A percentile compares a stretch with the other conserved stretches of the same genome.
These are phyloP conservation scores for Chlamydomonas reinhardtii DNA, from an alignment of 163 green algal species.

Conservation along the genomic window DNA sequence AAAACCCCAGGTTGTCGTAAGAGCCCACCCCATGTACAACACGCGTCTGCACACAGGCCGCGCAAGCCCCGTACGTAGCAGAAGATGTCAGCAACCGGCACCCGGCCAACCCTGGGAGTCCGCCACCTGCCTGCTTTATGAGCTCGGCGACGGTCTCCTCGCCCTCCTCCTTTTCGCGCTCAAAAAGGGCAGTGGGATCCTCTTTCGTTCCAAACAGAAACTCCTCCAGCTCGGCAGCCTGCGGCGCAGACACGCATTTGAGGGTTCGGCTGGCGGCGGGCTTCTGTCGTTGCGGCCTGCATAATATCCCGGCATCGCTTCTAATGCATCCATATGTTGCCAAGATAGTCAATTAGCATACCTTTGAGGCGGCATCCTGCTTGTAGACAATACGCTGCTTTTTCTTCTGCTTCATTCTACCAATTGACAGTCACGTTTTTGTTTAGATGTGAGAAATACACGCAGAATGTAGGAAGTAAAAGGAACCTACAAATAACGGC, in stretches of 20 bases:
- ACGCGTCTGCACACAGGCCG: too few relatives aligned
- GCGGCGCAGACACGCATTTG: conserved; percentile 9
- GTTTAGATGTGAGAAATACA: too few relatives aligned
- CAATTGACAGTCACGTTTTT: too few relatives aligned
- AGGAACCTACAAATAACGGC: too few relatives aligned
- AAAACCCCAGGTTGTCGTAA: too few relatives aligned
- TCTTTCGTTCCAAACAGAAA: conserved; percentile 45
- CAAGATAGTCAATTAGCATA: not conserved
- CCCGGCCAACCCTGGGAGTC: not conserved
- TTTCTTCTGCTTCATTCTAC: conserved; percentile 24
- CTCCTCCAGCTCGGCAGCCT: conserved; percentile 39
- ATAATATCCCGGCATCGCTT: too few relatives aligned
- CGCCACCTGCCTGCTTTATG: conserved; percentile 9
- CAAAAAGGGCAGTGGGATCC: conserved; percentile 2
- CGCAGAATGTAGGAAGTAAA: too few relatives aligned
- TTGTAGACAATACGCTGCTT: conserved; percentile 50
- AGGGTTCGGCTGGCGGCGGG: conserved; percentile 19
- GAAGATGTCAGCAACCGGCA: not conserved
- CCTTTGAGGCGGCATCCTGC: conserved; percentile 29
- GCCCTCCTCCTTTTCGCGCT: conserved; percentile 11
- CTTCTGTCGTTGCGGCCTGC: too few relatives aligned
- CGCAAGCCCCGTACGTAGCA: too few relatives aligned
- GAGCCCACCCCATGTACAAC: too few relatives aligned
- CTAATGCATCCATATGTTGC: too few relatives aligned
- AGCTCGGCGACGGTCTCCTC: conserved; percentile 43